Evolutionary conservation across 163 green algal genomes (phyloP).

Genomic region (Scenedesmus sp.): DNA sequence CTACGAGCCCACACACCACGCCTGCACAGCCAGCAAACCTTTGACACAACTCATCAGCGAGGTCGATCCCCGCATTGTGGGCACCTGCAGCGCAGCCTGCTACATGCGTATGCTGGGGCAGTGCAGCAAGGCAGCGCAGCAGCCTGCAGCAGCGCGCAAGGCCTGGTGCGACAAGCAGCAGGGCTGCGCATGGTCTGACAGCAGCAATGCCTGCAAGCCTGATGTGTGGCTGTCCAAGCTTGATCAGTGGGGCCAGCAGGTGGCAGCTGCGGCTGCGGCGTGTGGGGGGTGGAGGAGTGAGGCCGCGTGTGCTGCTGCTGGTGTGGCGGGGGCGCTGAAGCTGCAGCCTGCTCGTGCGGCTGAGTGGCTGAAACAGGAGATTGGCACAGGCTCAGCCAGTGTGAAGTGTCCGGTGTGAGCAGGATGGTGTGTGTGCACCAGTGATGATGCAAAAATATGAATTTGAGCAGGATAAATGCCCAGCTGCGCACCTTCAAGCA

Average conservation of each 20-base stretch:
- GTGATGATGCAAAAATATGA: too few species aligned
- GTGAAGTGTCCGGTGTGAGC: conserved; percentile 1
- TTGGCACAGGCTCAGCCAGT: not conserved
- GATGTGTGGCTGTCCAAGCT: conserved; percentile 1
- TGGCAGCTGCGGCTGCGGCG: not conserved
- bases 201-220: not conserved
- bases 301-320: conserved; percentile 8
- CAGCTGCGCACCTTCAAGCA: too few species aligned
- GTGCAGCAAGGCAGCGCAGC: not conserved
- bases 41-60: not conserved
- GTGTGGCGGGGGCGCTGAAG: not conserved
- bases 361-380: not conserved
- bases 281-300: not conserved
- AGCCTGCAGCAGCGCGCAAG: not conserved
- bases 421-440: not conserved
- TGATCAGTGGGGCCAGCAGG: conserved; percentile 20
- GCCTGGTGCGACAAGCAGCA: conserved; percentile 39
- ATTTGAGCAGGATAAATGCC: too few species aligned
- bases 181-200: not conserved
- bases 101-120: conserved; percentile 29
- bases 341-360: not conserved
- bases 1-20: not conserved
- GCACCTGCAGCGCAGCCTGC: conserved; percentile 30
- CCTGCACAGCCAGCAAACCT: not conserved
- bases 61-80: not conserved